Evolutionary conservation across 345 rosid species (phyloP).

Genomic region (Toxicodendron radicans): DNA sequence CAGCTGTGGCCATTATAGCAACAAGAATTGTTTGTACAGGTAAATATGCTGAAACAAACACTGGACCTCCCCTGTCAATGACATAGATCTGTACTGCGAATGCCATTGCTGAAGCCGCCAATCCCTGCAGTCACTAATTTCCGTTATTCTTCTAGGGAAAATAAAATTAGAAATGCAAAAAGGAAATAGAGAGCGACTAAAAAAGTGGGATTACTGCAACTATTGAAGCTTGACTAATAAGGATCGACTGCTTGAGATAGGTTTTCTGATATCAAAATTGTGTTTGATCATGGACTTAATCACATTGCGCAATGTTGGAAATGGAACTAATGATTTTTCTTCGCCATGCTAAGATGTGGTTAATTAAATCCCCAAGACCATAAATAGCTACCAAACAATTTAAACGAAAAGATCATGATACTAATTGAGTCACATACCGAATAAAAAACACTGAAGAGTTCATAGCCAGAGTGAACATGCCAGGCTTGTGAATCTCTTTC

Average conservation of each 20-base stretch:
- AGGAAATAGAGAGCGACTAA: neutral
- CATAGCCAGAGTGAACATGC: slow-evolving; percentile 52
- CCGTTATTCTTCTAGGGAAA: neutral
- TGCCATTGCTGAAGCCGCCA: slow-evolving; percentile 61
- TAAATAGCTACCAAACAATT: neutral
- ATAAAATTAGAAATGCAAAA: neutral
- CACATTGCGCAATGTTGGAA: too few relatives aligned
- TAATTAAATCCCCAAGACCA: too few relatives aligned
- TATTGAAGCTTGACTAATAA: too few relatives aligned
- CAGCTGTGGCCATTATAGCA: slow-evolving; percentile 52
- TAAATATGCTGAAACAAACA: slow-evolving; percentile 61
- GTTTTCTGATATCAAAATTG: too few relatives aligned
- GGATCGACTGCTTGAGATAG: too few relatives aligned
- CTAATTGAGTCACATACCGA: slow-evolving; percentile 43
- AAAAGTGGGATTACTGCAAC: neutral
- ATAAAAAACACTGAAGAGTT: slow-evolving; percentile 53
- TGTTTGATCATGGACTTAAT: too few relatives aligned
- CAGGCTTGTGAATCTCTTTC: slow-evolving; percentile 61
- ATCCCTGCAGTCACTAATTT: slow-evolving; percentile 34
- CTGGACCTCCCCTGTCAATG: slow-evolving; percentile 62
- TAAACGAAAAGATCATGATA: neutral
- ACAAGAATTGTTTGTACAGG: slow-evolving; percentile 64
- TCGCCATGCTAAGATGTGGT: too few relatives aligned
- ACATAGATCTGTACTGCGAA: slow-evolving; percentile 67
- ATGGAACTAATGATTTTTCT: too few relatives aligned